Percentiles rank a stretch among this genome's conserved stretches.
phyloP scores from a whole-genome alignment of 331 rosid genomes.

The Quercus tomentella region DNA sequence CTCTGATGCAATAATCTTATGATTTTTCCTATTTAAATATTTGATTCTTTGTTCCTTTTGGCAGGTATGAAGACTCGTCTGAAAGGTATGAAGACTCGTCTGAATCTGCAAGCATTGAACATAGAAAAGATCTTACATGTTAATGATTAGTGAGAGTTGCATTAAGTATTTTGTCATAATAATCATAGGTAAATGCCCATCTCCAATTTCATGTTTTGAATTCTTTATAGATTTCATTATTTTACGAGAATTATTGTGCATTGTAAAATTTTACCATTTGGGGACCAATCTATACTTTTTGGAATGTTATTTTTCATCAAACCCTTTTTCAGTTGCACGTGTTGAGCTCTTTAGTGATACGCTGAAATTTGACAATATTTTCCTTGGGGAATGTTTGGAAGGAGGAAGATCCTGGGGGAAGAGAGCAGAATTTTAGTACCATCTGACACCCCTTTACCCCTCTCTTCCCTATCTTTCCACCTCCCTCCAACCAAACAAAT shows the following conservation, averaged over 20 bases:
- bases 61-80: constrained; percentile 44
- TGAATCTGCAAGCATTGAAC: constrained; percentile 39
- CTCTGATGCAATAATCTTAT: constrained; percentile 3
- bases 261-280: constrained; percentile 12
- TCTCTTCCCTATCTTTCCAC: too few species aligned
- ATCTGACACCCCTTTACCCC: too few species aligned
- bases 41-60: not conserved
- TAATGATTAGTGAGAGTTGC: constrained; percentile 33
- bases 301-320: not conserved
- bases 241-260: constrained; percentile 16
- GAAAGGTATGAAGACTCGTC: constrained; percentile 40
- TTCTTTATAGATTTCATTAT: constrained; percentile 10
- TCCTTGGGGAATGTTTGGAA: too few species aligned
- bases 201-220: constrained; percentile 21
- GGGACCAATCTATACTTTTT: not conserved
- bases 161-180: constrained; percentile 26
- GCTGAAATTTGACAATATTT: too few species aligned
- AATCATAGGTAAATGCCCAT: constrained; percentile 28
- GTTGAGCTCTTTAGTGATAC: not conserved
- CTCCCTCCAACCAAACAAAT: too few species aligned
- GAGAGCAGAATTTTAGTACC: too few species aligned
- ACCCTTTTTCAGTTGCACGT: not conserved
- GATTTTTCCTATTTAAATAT: constrained; percentile 7
- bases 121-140: constrained; percentile 41
- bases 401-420: too few species aligned